A percentile compares a stretch with the other conserved stretches of the same genome.
These are phyloP conservation scores for baker's yeast (Saccharomyces cerevisiae) DNA, from an alignment of 805 yeast species.

Conservation along the genomic window DNA sequence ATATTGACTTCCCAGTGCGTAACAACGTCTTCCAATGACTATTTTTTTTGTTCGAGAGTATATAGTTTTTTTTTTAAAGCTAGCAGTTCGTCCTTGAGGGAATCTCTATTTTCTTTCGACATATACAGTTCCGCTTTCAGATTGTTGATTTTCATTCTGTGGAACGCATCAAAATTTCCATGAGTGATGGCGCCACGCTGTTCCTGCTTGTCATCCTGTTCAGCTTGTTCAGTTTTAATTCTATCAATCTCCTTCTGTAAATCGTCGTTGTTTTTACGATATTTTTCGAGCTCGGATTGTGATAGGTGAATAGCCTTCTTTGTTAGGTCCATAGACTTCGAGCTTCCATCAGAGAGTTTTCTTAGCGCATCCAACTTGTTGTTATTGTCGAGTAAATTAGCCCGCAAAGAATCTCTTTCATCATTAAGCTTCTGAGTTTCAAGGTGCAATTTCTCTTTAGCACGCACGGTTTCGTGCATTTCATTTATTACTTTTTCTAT, in stretches of 20 bases:
- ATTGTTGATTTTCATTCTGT: conserved; percentile 66
- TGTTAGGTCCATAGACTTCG: conserved; percentile 64
- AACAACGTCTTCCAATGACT: not conserved
- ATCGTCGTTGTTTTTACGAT: conserved; percentile 47
- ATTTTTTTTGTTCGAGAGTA: not conserved
- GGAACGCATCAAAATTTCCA: conserved; percentile 37
- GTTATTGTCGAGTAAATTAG: conserved; percentile 22
- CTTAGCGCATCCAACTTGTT: conserved; percentile 40
- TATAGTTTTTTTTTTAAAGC: conserved; percentile 49
- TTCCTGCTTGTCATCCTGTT: conserved; percentile 30
- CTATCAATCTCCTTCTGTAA: conserved; percentile 64
- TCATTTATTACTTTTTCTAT: not conserved
- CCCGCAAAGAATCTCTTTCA: not conserved
- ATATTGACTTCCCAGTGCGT: not conserved
- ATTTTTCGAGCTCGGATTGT: conserved; percentile 59
- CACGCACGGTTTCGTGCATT: not conserved
- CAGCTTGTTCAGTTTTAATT: conserved; percentile 37
- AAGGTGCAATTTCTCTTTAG: not conserved
- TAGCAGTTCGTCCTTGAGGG: conserved; percentile 54
- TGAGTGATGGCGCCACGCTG: not conserved
- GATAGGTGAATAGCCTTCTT: conserved; percentile 66
- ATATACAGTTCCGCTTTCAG: conserved; percentile 77
- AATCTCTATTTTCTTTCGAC: conserved; percentile 75
- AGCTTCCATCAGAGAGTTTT: conserved; percentile 60
- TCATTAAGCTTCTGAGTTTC: not conserved